Conservation (phyloP, 2,329 filamentous ascomycete genomes). For the Dryadomyces quercus-mongolicae region DNA sequence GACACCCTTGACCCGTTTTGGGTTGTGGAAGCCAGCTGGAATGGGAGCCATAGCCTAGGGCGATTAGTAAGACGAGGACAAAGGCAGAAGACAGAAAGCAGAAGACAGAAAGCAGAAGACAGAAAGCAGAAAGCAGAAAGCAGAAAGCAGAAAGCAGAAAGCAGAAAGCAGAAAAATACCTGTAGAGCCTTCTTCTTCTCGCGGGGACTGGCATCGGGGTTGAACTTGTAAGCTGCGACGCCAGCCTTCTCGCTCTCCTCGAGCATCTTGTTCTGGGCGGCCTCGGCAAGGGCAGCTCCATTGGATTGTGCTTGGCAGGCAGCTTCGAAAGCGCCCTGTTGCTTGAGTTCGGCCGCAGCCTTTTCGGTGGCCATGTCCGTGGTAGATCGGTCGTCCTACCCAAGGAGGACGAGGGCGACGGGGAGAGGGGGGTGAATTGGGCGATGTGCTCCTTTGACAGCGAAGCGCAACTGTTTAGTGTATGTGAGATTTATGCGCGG, state of each 20-base stretch:
- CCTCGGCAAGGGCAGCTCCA: conserved; percentile 52
- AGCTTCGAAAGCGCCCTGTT: conserved; percentile 68
- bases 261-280: conserved; percentile 62
- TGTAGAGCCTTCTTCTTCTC: conserved; percentile 72
- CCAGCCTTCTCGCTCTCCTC: conserved; percentile 70
- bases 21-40: conserved; percentile 48
- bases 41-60: conserved; percentile 20
- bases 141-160: not conserved
- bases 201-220: conserved; percentile 72
- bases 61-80: not conserved
- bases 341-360: conserved; percentile 54
- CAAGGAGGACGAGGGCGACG: not conserved
- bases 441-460: too few relatives aligned
- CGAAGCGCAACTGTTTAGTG: too few relatives aligned
- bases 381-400: not conserved
- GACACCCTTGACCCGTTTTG: conserved; percentile 48
- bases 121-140: too few relatives aligned
- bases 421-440: not conserved
- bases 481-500: too few relatives aligned
- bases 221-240: conserved; percentile 69
- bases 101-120: too few relatives aligned
- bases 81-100: not conserved
- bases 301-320: conserved; percentile 50
- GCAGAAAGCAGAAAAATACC: conserved; percentile 46
- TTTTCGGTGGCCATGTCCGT: conserved; percentile 17